A percentile compares a stretch with the other conserved stretches of the same genome.
These are phyloP conservation scores for Talaromyces atroroseus DNA, from an alignment of 2,329 filamentous ascomycete genomes.

Conservation along the genomic window DNA sequence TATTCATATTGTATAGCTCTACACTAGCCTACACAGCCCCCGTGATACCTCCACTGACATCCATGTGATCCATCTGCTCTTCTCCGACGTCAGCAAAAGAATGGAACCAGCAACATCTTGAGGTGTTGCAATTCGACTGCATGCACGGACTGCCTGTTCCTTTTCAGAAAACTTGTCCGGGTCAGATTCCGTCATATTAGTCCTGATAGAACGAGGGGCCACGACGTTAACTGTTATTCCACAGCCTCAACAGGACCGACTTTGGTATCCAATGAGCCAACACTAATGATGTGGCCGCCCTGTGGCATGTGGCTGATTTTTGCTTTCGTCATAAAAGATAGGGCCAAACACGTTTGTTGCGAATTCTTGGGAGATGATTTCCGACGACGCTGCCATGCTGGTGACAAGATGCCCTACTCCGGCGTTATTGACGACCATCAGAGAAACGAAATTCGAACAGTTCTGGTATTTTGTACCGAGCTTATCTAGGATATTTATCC, in stretches of 20 bases:
- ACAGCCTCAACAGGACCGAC: background rate
- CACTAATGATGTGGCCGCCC: conserved; percentile 6
- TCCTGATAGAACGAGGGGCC: conserved; percentile 1
- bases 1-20: too few species aligned
- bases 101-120: background rate
- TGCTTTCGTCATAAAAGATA: background rate
- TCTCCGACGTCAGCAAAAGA: background rate
- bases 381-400: background rate
- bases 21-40: background rate
- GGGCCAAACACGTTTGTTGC: background rate
- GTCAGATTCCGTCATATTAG: background rate
- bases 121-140: background rate
- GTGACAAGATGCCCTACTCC: background rate
- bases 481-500: conserved; percentile 1
- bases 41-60: background rate
- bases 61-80: background rate
- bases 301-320: background rate
- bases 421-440: background rate
- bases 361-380: background rate
- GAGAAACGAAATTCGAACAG: background rate
- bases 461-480: background rate
- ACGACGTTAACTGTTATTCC: conserved; percentile 7
- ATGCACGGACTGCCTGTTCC: background rate
- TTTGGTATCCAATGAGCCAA: conserved; percentile 1
- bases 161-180: background rate